These are phyloP conservation scores for Sphaerobolus stellatus DNA, from an alignment of 1,284 basidiomycete genomes.

Conservation along the genomic window DNA sequence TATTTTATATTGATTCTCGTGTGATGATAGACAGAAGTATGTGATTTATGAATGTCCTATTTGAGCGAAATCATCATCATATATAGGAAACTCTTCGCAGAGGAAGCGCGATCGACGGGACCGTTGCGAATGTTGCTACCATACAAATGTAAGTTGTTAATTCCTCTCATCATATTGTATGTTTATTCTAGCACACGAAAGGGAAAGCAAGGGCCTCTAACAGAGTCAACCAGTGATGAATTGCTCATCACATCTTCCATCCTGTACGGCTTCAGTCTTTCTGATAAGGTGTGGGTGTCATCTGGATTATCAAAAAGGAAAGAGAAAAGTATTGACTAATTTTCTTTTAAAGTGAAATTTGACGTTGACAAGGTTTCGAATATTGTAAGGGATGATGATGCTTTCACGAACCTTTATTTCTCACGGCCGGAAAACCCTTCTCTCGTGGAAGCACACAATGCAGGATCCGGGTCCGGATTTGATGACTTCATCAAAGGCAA, in stretches of 20 bases:
- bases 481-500: conserved; percentile 65
- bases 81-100: too few species aligned
- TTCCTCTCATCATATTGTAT: too few species aligned
- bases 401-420: conserved; percentile 59
- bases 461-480: conserved; percentile 50
- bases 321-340: background rate
- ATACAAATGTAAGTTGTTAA: too few species aligned
- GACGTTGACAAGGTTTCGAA: conserved; percentile 48
- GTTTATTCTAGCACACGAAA: too few species aligned
- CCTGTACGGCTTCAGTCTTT: conserved; percentile 58
- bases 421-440: conserved; percentile 47
- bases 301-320: background rate
- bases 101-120: too few species aligned
- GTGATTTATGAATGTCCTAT: too few species aligned
- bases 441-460: conserved; percentile 59
- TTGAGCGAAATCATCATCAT: too few species aligned
- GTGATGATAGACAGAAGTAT: conserved; percentile 59
- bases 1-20: conserved; percentile 25
- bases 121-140: too few species aligned
- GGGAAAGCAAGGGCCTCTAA: too few species aligned
- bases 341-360: conserved; percentile 46
- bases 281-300: conserved; percentile 57
- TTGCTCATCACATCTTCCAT: conserved; percentile 55
- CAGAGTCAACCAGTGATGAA: conserved; percentile 50
- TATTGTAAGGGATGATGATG: conserved; percentile 56